These are phyloP conservation scores for Corylus heterophylla DNA, from an alignment of 306 rosid genomes.

Conservation along the genomic window DNA sequence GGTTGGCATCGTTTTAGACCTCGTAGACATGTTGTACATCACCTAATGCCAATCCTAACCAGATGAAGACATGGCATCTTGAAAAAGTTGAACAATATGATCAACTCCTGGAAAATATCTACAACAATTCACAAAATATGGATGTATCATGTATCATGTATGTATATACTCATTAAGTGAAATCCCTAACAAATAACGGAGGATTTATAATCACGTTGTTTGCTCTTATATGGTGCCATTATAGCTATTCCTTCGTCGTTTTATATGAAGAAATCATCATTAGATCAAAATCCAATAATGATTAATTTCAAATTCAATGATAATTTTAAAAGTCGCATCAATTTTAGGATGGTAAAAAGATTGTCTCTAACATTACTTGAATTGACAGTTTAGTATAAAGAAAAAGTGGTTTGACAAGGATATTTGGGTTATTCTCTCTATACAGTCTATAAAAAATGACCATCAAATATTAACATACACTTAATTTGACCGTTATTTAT, in stretches of 20 bases:
- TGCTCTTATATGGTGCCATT: not conserved
- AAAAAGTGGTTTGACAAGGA: no score
- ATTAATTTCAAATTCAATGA: no score
- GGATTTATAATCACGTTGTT: not conserved
- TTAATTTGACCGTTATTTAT: no score
- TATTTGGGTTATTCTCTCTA: no score
- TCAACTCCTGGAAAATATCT: not conserved
- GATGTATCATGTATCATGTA: not conserved
- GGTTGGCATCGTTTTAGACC: constrained; percentile 25
- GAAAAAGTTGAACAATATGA: not conserved
- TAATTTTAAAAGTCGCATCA: no score
- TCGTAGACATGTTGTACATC: not conserved
- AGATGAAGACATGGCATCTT: constrained; percentile 21
- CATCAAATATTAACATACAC: no score
- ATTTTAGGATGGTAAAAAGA: no score
- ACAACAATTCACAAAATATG: not conserved
- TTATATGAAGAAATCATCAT: no score
- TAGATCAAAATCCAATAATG: no score
- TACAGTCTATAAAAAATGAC: no score
- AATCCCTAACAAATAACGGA: not conserved
- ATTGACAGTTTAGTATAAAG: no score
- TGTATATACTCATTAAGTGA: not conserved
- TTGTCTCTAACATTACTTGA: no score
- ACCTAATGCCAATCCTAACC: not conserved
- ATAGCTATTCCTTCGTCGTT: not conserved